Base-by-base conservation (phyloP, 169 alveolate genomes). In the Eimeria praecox region DNA sequence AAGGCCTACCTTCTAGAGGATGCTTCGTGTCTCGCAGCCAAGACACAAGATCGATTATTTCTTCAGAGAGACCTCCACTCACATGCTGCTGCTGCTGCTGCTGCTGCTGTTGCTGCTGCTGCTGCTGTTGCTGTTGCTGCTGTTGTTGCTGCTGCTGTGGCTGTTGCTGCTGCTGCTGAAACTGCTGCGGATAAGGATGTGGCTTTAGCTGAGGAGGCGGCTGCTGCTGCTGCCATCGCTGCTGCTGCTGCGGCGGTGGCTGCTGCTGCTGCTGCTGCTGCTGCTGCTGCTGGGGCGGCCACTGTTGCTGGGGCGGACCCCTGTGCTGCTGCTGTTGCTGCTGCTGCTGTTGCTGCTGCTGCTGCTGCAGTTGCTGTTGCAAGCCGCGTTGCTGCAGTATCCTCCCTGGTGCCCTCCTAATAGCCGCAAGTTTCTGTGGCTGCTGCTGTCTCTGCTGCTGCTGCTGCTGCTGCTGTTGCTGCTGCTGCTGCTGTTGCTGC, bases 1-100 rank as follows among this genome's bases (percentile, higher is more conserved):
- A 33, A 4, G 27, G 18, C 90, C 30, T 44, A 80, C 91, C 91
- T 40, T 54, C 92, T 52, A 54, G 22, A 27, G 62, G 78, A n/a
- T 54, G 92, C 35, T 49, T 49, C 20, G 71, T 82, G 52, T 82
- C 90, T 49, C 90, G 90, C 27, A 82, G 46, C 90, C 90, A 82
- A 49, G 52, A 42, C 46, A 82, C 90, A 38, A 82, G 90, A 24
- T 42, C 90, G 16, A 27, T 5, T 16, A 49, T 9, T 16, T 82
- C 90, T 6, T n/a, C 62, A 38, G 77, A 3, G 40, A 42, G 78
- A n/a, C 92, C 78, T n/a, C 66, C 54, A 33, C 49, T n/a, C 75
- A 78, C 90, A 1, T 85, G 92, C 9, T 52, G 92, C 64, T 52
- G 91, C 14, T 54, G 77, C 77, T 83, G 91, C 6, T 64, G 92